These are phyloP conservation scores for Neophaeococcomyces aloes DNA, from an alignment of 2,329 filamentous ascomycete genomes.

Conservation along the genomic window DNA sequence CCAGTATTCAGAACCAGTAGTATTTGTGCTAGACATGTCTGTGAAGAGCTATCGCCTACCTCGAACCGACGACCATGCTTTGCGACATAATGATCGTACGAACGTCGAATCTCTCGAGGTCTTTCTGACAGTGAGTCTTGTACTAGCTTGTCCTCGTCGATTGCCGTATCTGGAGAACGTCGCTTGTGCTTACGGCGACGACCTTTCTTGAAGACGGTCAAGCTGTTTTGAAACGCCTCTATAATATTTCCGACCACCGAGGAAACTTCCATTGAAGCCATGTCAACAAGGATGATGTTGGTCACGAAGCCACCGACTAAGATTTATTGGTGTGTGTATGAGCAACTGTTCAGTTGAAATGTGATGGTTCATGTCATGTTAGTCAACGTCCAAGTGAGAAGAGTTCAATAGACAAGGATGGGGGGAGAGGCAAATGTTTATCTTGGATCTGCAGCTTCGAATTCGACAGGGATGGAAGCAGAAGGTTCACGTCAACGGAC, in stretches of 20 bases:
- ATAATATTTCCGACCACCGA: conserved; percentile 20
- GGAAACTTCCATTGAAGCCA: conserved; percentile 18
- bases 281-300: conserved; percentile 7
- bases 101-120: conserved; percentile 16
- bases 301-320: background rate
- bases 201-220: conserved; percentile 17
- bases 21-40: conserved; percentile 20
- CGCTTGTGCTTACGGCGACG: conserved; percentile 12
- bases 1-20: conserved; percentile 22
- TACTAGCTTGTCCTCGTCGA: conserved; percentile 19
- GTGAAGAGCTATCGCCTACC: conserved; percentile 17
- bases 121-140: conserved; percentile 15
- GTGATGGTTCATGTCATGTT: background rate
- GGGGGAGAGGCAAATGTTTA: background rate
- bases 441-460: background rate
- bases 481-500: background rate
- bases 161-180: conserved; percentile 11
- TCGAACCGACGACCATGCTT: conserved; percentile 18
- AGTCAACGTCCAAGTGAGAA: background rate
- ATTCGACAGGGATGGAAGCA: background rate
- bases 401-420: background rate
- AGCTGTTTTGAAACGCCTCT: conserved; percentile 19
- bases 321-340: background rate
- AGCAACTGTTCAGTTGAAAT: conserved; percentile 3
- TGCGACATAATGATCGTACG: conserved; percentile 17